These are phyloP conservation scores for Chenopodium quinoa DNA, from an alignment of 148 eudicot genomes.

Conservation along the genomic window DNA sequence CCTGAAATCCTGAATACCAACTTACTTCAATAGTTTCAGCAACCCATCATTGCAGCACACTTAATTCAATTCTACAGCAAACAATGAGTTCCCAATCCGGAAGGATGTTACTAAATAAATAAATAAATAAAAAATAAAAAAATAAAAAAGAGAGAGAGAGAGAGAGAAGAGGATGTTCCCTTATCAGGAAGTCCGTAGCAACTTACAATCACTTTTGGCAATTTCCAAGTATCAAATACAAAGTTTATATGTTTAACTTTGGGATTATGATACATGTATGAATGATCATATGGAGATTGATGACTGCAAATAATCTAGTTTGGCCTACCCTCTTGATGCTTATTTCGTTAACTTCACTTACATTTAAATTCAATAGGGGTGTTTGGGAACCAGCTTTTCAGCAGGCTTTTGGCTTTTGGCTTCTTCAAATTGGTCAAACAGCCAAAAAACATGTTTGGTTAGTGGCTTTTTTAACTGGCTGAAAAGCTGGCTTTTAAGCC, in stretches of 20 bases:
- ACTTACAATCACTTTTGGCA: neutral
- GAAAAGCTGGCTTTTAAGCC: no score
- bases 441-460: no score
- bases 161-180: no score
- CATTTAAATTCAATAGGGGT: neutral
- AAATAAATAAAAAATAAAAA: no score
- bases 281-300: neutral
- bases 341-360: neutral
- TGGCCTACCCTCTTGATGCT: neutral
- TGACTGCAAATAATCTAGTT: neutral
- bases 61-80: neutral
- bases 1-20: neutral
- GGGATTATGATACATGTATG: neutral
- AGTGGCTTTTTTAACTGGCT: no score
- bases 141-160: no score
- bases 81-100: no score
- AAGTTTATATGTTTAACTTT: neutral
- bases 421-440: no score
- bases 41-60: neutral
- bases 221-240: neutral
- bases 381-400: no score
- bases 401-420: no score
- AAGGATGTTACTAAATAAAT: no score
- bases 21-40: neutral
- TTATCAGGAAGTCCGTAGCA: neutral